Percentiles rank a stretch among this genome's conserved stretches.
phyloP scores from a whole-genome alignment of 2,329 filamentous ascomycete species.

The Pyricularia sp. region DNA sequence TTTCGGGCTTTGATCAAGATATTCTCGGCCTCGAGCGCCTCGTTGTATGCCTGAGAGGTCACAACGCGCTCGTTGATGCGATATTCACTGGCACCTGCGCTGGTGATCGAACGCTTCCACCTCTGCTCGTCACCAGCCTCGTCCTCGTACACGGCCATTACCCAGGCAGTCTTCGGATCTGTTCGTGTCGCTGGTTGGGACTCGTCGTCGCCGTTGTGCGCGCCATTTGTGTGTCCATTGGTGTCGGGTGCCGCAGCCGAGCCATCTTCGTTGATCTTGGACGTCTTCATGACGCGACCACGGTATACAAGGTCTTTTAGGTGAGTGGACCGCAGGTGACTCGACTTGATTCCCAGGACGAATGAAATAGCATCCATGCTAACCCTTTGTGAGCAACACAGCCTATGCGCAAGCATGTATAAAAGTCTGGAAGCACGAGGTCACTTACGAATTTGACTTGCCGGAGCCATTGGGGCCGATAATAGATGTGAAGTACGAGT shows the following conservation, averaged over 20 bases:
- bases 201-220: conserved; percentile 50
- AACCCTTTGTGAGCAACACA: conserved; percentile 15
- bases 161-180: conserved; percentile 93
- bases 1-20: conserved; percentile 97
- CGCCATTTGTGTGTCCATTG: conserved; percentile 54
- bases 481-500: conserved; percentile 98
- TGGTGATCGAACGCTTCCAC: conserved; percentile 94
- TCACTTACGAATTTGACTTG: conserved; percentile 87
- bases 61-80: conserved; percentile 91
- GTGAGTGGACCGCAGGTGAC: conserved; percentile 90
- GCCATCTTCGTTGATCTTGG: conserved; percentile 85
- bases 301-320: conserved; percentile 94
- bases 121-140: conserved; percentile 90
- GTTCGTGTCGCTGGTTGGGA: conserved; percentile 55
- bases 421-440: neutral
- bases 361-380: conserved; percentile 99
- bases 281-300: conserved; percentile 83
- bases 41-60: conserved; percentile 86
- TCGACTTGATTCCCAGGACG: conserved; percentile 95
- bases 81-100: conserved; percentile 82
- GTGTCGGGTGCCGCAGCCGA: conserved; percentile 52
- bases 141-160: conserved; percentile 98
- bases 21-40: conserved; percentile 83
- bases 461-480: conserved; percentile 99
- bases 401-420: neutral